A percentile compares a stretch with the other conserved stretches of the same genome.
phyloP scores from a whole-genome alignment of 164 flowering plant genomes.

The Warburgia ugandensis region DNA sequence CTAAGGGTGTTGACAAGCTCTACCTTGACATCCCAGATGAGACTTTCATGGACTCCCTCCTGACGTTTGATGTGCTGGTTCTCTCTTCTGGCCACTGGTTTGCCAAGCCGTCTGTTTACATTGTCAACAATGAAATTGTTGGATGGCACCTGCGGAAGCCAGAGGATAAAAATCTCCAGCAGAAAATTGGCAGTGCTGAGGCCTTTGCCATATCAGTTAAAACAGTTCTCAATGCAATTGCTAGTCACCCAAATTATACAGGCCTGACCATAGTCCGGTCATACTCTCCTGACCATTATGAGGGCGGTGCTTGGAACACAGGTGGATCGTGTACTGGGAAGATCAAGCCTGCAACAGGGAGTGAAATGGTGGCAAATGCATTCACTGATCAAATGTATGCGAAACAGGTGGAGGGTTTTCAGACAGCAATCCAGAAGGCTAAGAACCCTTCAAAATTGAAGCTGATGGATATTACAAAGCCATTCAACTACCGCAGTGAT shows the following conservation, averaged over 20 bases:
- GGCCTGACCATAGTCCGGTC: slow-evolving; percentile 82
- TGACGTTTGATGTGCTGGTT: slow-evolving; percentile 64
- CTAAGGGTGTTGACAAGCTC: slow-evolving; percentile 63
- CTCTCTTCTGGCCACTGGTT: slow-evolving; percentile 99
- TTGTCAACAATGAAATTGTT: slow-evolving; percentile 66
- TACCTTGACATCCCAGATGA: slow-evolving; percentile 78
- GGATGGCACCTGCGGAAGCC: slow-evolving; percentile 99
- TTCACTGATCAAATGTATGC: slow-evolving; percentile 76
- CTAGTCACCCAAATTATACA: slow-evolving; percentile 58
- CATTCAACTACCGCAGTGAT: slow-evolving; percentile 68
- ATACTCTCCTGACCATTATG: slow-evolving; percentile 90
- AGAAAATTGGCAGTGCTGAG: slow-evolving; percentile 59
- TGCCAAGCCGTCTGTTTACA: slow-evolving; percentile 76
- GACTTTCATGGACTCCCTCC: slow-evolving; percentile 45
- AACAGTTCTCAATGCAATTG: slow-evolving; percentile 56
- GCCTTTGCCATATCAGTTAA: slow-evolving; percentile 86
- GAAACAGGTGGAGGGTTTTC: slow-evolving; percentile 68
- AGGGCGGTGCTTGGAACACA: slow-evolving; percentile 96
- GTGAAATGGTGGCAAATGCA: slow-evolving; percentile 59
- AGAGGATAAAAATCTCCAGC: slow-evolving; percentile 37
- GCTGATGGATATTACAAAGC: slow-evolving; percentile 81
- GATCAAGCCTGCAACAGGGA: slow-evolving; percentile 39
- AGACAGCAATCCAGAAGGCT: slow-evolving; percentile 44
- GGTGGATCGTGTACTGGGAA: slow-evolving; percentile 98
- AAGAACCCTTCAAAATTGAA: slow-evolving; percentile 45